Conservation (phyloP, 2,329 filamentous ascomycete genomes). For the Trichoderma koningiopsis region DNA sequence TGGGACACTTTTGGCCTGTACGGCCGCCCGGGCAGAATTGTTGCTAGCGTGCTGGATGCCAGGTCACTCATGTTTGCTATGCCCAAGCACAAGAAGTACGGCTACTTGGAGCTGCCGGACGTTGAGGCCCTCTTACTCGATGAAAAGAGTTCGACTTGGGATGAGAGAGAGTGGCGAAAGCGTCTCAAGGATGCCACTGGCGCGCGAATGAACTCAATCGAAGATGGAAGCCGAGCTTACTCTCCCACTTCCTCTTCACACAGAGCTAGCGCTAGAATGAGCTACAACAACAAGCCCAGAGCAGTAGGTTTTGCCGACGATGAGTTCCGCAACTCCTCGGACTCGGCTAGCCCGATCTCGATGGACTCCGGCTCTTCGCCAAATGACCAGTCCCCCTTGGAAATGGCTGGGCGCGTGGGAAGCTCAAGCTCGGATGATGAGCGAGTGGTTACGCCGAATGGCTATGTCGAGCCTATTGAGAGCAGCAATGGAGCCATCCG, state of each 20-base stretch:
- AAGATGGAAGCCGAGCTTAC: conserved; percentile 51
- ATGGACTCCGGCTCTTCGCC: conserved; percentile 39
- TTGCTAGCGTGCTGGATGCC: conserved; percentile 83
- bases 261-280: conserved; percentile 59
- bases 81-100: conserved; percentile 83
- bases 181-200: conserved; percentile 86
- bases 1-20: conserved; percentile 94
- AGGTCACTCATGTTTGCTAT: conserved; percentile 98
- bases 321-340: conserved; percentile 56
- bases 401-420: conserved; percentile 48
- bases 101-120: conserved; percentile 87
- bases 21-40: conserved; percentile 80
- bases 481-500: conserved; percentile 55
- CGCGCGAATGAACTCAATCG: conserved; percentile 69
- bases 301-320: conserved; percentile 61
- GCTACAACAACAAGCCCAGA: conserved; percentile 46
- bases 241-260: conserved; percentile 61
- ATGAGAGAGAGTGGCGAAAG: conserved; percentile 85
- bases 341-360: conserved; percentile 40
- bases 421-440: conserved; percentile 60
- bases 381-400: conserved; percentile 41
- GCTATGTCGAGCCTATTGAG: conserved; percentile 45
- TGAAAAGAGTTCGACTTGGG: conserved; percentile 74
- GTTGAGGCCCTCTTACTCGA: conserved; percentile 74
- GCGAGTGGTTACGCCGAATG: conserved; percentile 35